These are phyloP conservation scores for Nephelium lappaceum DNA, from an alignment of 345 rosid species.

Conservation along the genomic window DNA sequence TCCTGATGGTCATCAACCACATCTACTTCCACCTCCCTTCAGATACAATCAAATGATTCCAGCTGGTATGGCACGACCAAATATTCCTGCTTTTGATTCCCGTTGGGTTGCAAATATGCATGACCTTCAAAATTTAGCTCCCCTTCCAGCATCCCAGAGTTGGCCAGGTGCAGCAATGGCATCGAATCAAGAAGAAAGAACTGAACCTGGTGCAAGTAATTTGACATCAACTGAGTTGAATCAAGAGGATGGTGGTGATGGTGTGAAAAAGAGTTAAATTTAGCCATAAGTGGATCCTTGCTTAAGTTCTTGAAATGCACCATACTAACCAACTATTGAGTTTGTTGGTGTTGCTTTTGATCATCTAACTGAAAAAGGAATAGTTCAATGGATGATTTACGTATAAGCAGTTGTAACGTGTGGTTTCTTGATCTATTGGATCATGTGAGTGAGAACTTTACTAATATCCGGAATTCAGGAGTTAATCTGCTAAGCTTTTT, in stretches of 20 bases:
- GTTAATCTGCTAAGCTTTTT: neutral
- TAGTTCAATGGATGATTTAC: no score
- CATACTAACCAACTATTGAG: neutral
- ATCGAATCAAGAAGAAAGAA: constrained; percentile 14
- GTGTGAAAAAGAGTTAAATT: neutral
- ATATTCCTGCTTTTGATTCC: constrained; percentile 1
- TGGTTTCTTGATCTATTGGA: no score
- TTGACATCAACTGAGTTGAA: constrained; percentile 9
- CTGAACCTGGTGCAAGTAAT: constrained; percentile 8
- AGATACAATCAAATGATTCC: constrained; percentile 18
- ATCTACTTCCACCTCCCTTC: constrained; percentile 11
- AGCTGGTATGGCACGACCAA: constrained; percentile 12
- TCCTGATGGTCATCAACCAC: constrained; percentile 8
- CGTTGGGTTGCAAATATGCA: constrained; percentile 20
- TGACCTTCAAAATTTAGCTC: constrained; percentile 13
- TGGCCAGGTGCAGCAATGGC: constrained; percentile 19
- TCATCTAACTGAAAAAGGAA: no score
- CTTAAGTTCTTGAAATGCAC: neutral
- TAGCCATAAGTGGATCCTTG: neutral
- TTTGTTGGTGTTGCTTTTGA: no score
- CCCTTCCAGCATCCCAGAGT: constrained; percentile 4
- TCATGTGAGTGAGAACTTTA: neutral
- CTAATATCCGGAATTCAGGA: neutral
- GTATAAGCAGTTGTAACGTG: no score
- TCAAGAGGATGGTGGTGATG: constrained; percentile 6